Conservation (phyloP, 2,329 filamentous ascomycete genomes). For the Fusarium sp. region DNA sequence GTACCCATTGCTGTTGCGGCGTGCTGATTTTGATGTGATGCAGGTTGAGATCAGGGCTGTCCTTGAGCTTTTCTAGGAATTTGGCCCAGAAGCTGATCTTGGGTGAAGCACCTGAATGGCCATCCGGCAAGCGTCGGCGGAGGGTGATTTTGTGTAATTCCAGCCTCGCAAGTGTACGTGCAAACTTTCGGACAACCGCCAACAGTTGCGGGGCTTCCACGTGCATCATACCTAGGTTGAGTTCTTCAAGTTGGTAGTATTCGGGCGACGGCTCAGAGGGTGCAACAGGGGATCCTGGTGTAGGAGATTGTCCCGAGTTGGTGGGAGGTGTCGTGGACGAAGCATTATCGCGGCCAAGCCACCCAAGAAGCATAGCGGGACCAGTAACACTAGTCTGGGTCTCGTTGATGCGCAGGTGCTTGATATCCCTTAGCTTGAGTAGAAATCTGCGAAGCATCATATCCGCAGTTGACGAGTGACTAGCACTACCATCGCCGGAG, state of each 20-base stretch:
- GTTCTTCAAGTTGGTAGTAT: slow-evolving; percentile 53
- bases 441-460: slow-evolving; percentile 46
- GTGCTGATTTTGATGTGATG: slow-evolving; percentile 51
- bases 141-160: slow-evolving; percentile 61
- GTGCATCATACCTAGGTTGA: slow-evolving; percentile 60
- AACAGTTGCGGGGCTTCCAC: slow-evolving; percentile 51
- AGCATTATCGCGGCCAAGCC: slow-evolving; percentile 50
- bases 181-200: slow-evolving; percentile 56
- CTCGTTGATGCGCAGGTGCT: slow-evolving; percentile 66
- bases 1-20: slow-evolving; percentile 46
- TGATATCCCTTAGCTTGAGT: slow-evolving; percentile 54
- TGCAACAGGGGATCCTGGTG: neutral
- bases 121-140: slow-evolving; percentile 20
- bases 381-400: slow-evolving; percentile 7
- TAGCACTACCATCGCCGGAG: slow-evolving; percentile 9
- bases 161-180: slow-evolving; percentile 58
- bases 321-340: neutral
- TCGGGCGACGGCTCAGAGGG: slow-evolving; percentile 41
- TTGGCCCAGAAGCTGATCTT: slow-evolving; percentile 55
- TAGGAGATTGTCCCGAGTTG: neutral
- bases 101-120: neutral
- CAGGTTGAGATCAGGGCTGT: slow-evolving; percentile 51
- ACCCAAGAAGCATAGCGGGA: slow-evolving; percentile 54
- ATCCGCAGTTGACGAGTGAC: slow-evolving; percentile 16
- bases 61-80: slow-evolving; percentile 54